These are phyloP conservation scores for Colletotrichum falcatum DNA, from an alignment of 2,329 filamentous ascomycete genomes.

Conservation along the genomic window DNA sequence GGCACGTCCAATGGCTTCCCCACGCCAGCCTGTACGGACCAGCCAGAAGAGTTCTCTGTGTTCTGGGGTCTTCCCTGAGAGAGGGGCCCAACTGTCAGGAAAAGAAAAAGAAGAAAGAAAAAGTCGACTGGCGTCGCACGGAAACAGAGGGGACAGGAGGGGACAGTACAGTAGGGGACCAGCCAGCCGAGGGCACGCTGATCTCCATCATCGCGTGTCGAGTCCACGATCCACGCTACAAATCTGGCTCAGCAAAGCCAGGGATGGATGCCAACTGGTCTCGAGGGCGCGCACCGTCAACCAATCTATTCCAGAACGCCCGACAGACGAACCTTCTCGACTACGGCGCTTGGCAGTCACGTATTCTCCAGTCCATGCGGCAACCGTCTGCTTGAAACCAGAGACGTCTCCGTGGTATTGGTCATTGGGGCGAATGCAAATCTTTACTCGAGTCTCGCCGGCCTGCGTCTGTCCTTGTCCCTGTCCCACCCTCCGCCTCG, in stretches of 20 bases:
- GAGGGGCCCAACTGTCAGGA: slow-evolving; percentile 39
- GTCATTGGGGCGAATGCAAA: slow-evolving; percentile 41
- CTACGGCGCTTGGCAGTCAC: slow-evolving; percentile 41
- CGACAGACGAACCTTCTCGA: slow-evolving; percentile 37
- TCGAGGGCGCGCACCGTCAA: slow-evolving; percentile 22
- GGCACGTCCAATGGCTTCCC: slow-evolving; percentile 37
- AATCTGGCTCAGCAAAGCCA: slow-evolving; percentile 25
- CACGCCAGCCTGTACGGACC: slow-evolving; percentile 25
- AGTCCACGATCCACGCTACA: slow-evolving; percentile 13
- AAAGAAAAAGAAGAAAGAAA: slow-evolving; percentile 9
- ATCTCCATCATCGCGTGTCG: slow-evolving; percentile 32
- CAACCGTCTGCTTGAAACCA: slow-evolving; percentile 41
- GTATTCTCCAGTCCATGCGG: slow-evolving; percentile 40
- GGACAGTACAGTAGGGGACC: slow-evolving; percentile 27
- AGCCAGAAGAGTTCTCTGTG: slow-evolving; percentile 32
- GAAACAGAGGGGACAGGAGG: slow-evolving; percentile 34
- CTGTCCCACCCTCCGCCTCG: slow-evolving; percentile 39
- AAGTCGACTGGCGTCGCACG: slow-evolving; percentile 35
- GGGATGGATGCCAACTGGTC: slow-evolving; percentile 32
- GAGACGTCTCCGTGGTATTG: slow-evolving; percentile 38
- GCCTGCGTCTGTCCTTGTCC: slow-evolving; percentile 40
- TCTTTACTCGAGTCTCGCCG: slow-evolving; percentile 38
- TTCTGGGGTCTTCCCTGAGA: slow-evolving; percentile 42
- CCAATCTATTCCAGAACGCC: slow-evolving; percentile 38
- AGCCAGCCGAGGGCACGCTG: slow-evolving; percentile 37